Base-by-base conservation (phyloP, 176 grass and related monocot species). In the Zea luxurians region DNA sequence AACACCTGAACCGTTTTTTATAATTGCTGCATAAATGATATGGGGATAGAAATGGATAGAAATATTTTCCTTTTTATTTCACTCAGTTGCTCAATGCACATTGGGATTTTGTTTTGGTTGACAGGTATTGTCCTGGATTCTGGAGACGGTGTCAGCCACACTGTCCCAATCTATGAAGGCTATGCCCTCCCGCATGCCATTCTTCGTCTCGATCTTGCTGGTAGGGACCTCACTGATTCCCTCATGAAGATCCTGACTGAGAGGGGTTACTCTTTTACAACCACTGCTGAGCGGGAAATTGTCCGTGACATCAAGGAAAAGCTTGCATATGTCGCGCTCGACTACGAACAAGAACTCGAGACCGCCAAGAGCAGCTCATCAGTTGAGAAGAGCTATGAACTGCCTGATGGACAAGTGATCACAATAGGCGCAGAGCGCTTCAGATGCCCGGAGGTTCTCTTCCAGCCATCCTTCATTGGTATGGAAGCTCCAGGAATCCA, bases 241-340 rank as follows among this genome's bases (percentile, higher is more conserved):
- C 89, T 96, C 50, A 96, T 96, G 93, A 96, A 96, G 82, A 92
- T 96, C 76, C 81, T 96, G 36, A 96, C 93, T 1, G 93, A 96
- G 79, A 89, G 93, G 40, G 93, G 93, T 6, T 96, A 96, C 85
- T 86, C 93, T 13, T 92, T 96, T 85, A 96, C 93, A 16, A 96
- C 93, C 65, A 90, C 87, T 18, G 93, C 93, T 2, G 93, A 96
- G 82, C 87, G 93, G 64, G 93, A 96, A 96, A 96, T 96, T 61
- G 93, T 96, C 37, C 90, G 93, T 83, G 90, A 96, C 84, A 96
- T 96, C 71, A 96, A 96, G 80, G 93, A 96, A 77, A 96, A 96
- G 82, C 90, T 96, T 65, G 93, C 87, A 7, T 96, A 92, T 10
- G 71, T 96, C 1, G 87, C 93, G 0, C 90, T 96, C 0, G 87